These are phyloP conservation scores for Senna siamea DNA, from an alignment of 306 rosid species.

Conservation along the genomic window DNA sequence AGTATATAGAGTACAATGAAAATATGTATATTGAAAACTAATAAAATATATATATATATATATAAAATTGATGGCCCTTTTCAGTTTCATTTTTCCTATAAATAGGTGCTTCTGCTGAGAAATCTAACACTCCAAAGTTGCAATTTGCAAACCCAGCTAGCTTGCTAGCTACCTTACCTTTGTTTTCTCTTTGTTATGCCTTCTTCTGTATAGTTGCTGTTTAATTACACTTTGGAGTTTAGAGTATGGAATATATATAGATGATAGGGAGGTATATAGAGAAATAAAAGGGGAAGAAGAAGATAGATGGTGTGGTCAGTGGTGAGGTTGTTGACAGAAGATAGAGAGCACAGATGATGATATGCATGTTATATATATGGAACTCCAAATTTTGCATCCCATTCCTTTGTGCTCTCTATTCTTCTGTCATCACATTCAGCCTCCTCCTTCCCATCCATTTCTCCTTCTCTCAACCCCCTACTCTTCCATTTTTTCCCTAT, in stretches of 20 bases:
- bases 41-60: too few species aligned
- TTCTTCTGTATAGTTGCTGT: too few species aligned
- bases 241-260: too few species aligned
- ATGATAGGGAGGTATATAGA: not conserved
- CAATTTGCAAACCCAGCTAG: too few species aligned
- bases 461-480: not conserved
- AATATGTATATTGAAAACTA: not conserved
- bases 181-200: too few species aligned
- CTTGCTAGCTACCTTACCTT: too few species aligned
- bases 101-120: conserved; percentile 49
- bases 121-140: conserved; percentile 36
- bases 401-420: conserved; percentile 61
- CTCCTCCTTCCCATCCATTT: not conserved
- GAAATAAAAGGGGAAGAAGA: conserved; percentile 15
- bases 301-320: conserved; percentile 6
- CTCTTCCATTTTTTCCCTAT: not conserved
- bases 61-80: conserved; percentile 33
- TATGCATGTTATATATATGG: conserved; percentile 31
- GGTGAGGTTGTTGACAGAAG: conserved; percentile 92
- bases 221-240: too few species aligned
- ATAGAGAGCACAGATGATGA: conserved; percentile 96
- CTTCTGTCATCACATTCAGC: conserved; percentile 56
- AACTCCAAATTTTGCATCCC: conserved; percentile 40
- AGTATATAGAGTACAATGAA: conserved; percentile 36
- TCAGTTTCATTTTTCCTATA: conserved; percentile 56